Base-by-base conservation (phyloP, 2,329 filamentous ascomycete genomes). In the Pseudogymnoascus sp. region DNA sequence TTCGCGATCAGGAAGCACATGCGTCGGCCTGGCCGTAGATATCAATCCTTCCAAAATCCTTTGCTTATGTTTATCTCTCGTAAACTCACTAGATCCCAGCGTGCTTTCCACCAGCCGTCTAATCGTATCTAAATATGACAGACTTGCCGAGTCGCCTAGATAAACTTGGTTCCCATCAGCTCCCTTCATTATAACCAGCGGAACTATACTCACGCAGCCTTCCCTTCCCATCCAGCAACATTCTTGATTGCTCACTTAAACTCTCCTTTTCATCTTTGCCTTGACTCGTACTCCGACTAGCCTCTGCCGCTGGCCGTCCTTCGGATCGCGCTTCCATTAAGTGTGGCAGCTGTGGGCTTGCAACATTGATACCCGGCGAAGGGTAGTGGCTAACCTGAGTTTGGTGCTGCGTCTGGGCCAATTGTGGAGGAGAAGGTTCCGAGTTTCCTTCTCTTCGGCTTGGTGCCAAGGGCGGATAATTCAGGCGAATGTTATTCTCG, bases 71-170 rank as follows among this genome's bases (percentile, higher is more conserved):
- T 65, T 65, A 62, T 72, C 69, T 21, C 64, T 62, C 6, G 69
- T 71, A 53, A 71, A 71, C 6, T 67, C 61, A 3, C 68, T 69
- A 4, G 68, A 63, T 2, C 70, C 69, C 6, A 68, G 63, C 31
- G 66, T 69, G 35, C 62, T 67, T 9, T 69, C 69, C 19, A 72
- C 66, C 26, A 69, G 67, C 60, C 68, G 63, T 62, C 70, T 61
- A 29, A 71, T 68, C 9, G 68, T 44, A 46, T 72, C 69, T n/a
- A 72, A 59, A 59, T 69, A 71, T 26, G 69, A 70, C 19, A 71
- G 53, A 3, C 67, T 67, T 7, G 69, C 68, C 2, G 69, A 72
- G 26, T 72, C 68, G n/a, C 69, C 69, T 33, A 71, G 63, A 62
- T 71, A 72, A 35, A 35, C 31, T 35, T 35, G 31, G 31, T 35